A percentile compares a stretch with the other conserved stretches of the same genome.
Evolutionary conservation across 1,139 yeast species (phyloP).

Genomic region (Saccharomyces uvarum): DNA sequence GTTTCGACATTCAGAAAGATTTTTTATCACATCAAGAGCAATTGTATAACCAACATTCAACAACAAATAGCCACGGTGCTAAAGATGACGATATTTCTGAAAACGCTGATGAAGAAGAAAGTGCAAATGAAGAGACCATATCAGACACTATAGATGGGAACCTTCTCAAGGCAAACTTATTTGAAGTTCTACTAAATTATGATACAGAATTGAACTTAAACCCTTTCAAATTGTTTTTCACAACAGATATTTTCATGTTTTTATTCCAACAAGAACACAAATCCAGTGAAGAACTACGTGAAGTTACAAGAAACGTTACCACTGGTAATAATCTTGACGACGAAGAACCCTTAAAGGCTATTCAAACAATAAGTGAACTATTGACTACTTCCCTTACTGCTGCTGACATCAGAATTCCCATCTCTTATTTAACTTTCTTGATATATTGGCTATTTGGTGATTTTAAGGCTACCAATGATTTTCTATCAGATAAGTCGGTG

Average conservation of each 20-base stretch:
- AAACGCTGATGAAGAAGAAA: not conserved
- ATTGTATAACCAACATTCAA: conserved; percentile 32
- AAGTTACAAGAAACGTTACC: conserved; percentile 45
- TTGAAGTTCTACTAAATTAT: conserved; percentile 65
- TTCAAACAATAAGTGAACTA: conserved; percentile 76
- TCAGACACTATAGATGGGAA: not conserved
- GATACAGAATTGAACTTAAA: conserved; percentile 70
- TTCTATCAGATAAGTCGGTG: conserved; percentile 59
- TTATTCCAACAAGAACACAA: conserved; percentile 49
- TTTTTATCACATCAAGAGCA: conserved; percentile 62
- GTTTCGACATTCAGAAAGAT: conserved; percentile 49
- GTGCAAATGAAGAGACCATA: not conserved
- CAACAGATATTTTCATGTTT: conserved; percentile 57
- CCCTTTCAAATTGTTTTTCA: conserved; percentile 85
- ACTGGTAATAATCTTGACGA: conserved; percentile 60
- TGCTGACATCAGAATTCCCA: conserved; percentile 66
- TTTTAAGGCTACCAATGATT: conserved; percentile 64
- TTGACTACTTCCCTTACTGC: conserved; percentile 57
- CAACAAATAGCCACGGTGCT: conserved; percentile 3
- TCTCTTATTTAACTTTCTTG: conserved; percentile 71
- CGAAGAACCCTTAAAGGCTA: conserved; percentile 65
- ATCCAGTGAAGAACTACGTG: conserved; percentile 27
- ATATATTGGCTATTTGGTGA: conserved; percentile 77
- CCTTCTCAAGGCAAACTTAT: conserved; percentile 39
- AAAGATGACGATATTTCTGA: not conserved